phyloP scores from a whole-genome alignment of 164 flowering plant species.

The Akebia trifoliata region DNA sequence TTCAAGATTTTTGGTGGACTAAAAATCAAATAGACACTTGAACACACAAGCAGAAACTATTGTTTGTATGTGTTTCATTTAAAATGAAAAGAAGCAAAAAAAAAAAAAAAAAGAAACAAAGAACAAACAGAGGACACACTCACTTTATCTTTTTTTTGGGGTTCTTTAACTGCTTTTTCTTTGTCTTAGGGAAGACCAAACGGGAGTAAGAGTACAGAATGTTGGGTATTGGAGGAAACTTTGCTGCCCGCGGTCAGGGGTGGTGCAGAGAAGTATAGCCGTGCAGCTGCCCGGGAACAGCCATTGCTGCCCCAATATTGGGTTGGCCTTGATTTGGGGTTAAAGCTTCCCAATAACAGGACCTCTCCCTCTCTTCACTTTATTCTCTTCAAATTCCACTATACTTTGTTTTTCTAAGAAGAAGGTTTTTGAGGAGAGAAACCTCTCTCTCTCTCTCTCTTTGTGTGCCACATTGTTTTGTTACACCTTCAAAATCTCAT shows the following conservation, averaged over 20 bases:
- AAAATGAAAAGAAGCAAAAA: conserved; percentile 10
- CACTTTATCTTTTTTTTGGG: conserved; percentile 15
- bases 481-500: conserved; percentile 20
- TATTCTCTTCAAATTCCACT: conserved; percentile 79
- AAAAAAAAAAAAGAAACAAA: conserved; percentile 1
- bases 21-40: no score
- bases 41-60: no score
- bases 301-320: conserved; percentile 3
- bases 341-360: conserved; percentile 18
- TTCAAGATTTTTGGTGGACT: no score
- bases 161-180: conserved; percentile 18
- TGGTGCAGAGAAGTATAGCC: no score
- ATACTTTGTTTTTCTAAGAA: conserved; percentile 60
- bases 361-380: conserved; percentile 53
- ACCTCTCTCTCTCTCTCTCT: conserved; percentile 23
- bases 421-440: conserved; percentile 45
- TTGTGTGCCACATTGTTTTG: conserved; percentile 47
- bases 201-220: conserved; percentile 16
- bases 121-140: conserved; percentile 9
- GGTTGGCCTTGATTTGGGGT: conserved; percentile 42
- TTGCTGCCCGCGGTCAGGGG: conserved; percentile 41
- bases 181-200: conserved; percentile 22
- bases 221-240: conserved; percentile 16
- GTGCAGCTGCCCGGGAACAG: conserved; percentile 12
- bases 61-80: no score